Evolutionary conservation across 495 filamentous ascomycete genomes (phyloP).

Genomic region (Cercophora sp.): DNA sequence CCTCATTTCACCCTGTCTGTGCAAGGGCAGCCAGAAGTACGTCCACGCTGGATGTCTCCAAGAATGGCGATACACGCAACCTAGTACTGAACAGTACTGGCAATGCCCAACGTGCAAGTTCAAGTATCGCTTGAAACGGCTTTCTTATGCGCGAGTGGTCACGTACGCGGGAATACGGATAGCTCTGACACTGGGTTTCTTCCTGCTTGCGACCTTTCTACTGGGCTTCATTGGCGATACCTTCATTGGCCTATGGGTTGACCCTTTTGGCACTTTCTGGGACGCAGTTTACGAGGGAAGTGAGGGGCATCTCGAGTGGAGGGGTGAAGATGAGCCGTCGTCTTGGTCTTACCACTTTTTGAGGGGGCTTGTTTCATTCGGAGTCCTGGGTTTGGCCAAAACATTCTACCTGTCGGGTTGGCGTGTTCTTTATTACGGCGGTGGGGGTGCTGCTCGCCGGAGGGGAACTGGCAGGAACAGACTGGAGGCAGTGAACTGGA

Average conservation of each 20-base stretch:
- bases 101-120: conserved; percentile 87
- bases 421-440: too few species aligned
- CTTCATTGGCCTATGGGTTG: conserved; percentile 82
- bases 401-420: too few species aligned
- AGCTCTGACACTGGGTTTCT: conserved; percentile 62
- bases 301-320: conserved; percentile 25
- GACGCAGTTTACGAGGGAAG: conserved; percentile 35
- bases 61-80: conserved; percentile 75
- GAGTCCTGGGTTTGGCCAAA: conserved; percentile 81
- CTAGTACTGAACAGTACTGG: conserved; percentile 70
- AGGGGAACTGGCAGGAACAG: conserved; percentile 68
- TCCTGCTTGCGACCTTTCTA: conserved; percentile 66
- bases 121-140: conserved; percentile 72
- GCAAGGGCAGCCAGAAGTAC: conserved; percentile 87
- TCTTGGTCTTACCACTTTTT: conserved; percentile 79
- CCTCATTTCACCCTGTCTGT: conserved; percentile 87
- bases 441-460: conserved; percentile 46
- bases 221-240: conserved; percentile 91
- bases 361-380: conserved; percentile 81
- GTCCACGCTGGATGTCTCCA: conserved; percentile 94
- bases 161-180: conserved; percentile 63
- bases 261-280: conserved; percentile 54
- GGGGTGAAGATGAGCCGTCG: conserved; percentile 43
- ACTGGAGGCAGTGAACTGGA: conserved; percentile 67
- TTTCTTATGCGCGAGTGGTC: conserved; percentile 72